Evolutionary conservation across 768 basidiomycete genomes (phyloP).

Genomic region (Macrocybe gigantea): DNA sequence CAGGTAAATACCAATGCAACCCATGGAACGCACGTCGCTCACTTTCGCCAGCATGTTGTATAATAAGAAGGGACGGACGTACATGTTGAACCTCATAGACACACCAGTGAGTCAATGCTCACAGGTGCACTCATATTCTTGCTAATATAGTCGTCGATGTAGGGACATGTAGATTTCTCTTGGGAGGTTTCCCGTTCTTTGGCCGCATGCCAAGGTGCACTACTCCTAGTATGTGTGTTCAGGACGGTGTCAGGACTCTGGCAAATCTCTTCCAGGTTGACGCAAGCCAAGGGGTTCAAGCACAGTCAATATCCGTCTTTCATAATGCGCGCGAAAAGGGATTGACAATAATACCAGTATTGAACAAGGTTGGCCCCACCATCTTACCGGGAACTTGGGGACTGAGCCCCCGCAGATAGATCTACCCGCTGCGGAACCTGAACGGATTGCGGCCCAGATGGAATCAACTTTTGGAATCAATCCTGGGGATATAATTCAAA

Average conservation of each 20-base stretch:
- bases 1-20: slow-evolving; percentile 39
- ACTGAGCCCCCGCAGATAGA: slow-evolving; percentile 59
- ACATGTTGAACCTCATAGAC: slow-evolving; percentile 92
- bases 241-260: neutral
- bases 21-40: neutral
- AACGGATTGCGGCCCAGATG: slow-evolving; percentile 76
- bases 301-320: slow-evolving; percentile 94
- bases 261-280: slow-evolving; percentile 56
- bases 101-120: slow-evolving; percentile 60
- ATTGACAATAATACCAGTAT: slow-evolving; percentile 79
- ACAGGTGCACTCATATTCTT: neutral
- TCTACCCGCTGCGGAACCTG: slow-evolving; percentile 82
- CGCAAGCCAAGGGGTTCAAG: slow-evolving; percentile 96
- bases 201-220: slow-evolving; percentile 89
- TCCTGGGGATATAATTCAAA: slow-evolving; percentile 63
- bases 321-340: slow-evolving; percentile 81
- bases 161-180: slow-evolving; percentile 97
- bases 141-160: neutral
- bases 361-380: slow-evolving; percentile 69
- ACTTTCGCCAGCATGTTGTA: slow-evolving; percentile 67
- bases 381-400: slow-evolving; percentile 3
- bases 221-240: slow-evolving; percentile 38
- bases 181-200: slow-evolving; percentile 95
- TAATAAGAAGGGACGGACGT: slow-evolving; percentile 41
- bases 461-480: slow-evolving; percentile 78